Conservation (phyloP, 768 basidiomycete species). For the Polyporus arcularius region DNA sequence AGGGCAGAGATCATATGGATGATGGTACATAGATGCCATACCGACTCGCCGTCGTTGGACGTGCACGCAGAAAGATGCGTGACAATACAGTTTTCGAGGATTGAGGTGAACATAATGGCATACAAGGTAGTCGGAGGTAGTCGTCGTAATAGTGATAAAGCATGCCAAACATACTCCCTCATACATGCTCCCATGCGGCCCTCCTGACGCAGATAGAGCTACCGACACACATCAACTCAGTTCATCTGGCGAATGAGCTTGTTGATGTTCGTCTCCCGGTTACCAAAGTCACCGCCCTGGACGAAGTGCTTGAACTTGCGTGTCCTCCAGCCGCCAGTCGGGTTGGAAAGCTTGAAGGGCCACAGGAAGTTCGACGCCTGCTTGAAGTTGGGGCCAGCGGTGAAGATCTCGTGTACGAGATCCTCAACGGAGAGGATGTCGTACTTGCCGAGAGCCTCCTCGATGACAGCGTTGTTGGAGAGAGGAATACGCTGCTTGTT, state of each 20-base stretch:
- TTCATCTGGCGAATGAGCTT: slow-evolving; percentile 96
- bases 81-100: slow-evolving; percentile 4
- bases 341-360: slow-evolving; percentile 99
- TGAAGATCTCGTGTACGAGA: slow-evolving; percentile 95
- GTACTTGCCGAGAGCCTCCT: slow-evolving; percentile 85
- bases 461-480: slow-evolving; percentile 91
- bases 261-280: slow-evolving; percentile 97
- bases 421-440: slow-evolving; percentile 98
- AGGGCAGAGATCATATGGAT: not conserved
- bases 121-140: slow-evolving; percentile 24
- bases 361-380: slow-evolving; percentile 98
- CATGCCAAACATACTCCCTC: slow-evolving; percentile 28
- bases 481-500: slow-evolving; percentile 97
- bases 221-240: slow-evolving; percentile 36
- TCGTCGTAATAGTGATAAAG: slow-evolving; percentile 20
- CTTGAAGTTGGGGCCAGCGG: slow-evolving; percentile 98
- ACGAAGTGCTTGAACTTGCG: slow-evolving; percentile 98
- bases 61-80: not conserved
- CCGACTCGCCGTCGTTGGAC: too few species aligned
- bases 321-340: slow-evolving; percentile 96
- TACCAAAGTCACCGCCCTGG: slow-evolving; percentile 96
- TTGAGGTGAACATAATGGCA: slow-evolving; percentile 30
- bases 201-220: slow-evolving; percentile 6
- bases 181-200: slow-evolving; percentile 16
- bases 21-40: too few species aligned